Evolutionary conservation across 768 basidiomycete species (phyloP).

Genomic region (Trametes cubensis): DNA sequence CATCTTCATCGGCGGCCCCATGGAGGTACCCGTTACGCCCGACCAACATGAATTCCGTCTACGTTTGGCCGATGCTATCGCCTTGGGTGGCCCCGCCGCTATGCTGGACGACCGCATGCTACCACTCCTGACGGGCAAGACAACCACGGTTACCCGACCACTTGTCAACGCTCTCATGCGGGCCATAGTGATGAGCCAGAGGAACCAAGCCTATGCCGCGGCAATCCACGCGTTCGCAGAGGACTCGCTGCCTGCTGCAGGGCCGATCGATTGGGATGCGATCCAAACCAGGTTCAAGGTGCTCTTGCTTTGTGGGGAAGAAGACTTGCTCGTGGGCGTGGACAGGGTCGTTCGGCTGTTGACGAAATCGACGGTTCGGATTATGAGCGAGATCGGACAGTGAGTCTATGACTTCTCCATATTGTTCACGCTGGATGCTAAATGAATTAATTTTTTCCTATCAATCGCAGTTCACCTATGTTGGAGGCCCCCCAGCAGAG

Average conservation of each 20-base stretch:
- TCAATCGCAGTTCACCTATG: no score
- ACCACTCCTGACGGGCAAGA: not conserved
- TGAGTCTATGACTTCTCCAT: not conserved
- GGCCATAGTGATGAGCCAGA: not conserved
- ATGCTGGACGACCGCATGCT: not conserved
- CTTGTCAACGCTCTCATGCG: conserved; percentile 5
- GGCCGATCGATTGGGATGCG: conserved; percentile 2
- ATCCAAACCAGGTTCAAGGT: not conserved
- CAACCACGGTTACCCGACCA: not conserved
- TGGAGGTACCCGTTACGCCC: not conserved
- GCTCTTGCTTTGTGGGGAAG: conserved; percentile 3
- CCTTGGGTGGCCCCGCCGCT: not conserved
- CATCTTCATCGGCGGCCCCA: not conserved
- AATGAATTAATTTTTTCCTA: no score
- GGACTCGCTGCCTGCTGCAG: not conserved
- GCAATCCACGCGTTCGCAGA: not conserved
- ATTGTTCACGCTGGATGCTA: no score
- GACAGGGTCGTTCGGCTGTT: not conserved
- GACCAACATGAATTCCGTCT: not conserved
- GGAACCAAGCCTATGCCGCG: not conserved
- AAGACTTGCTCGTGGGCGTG: not conserved
- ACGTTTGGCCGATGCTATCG: not conserved
- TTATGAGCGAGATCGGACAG: not conserved
- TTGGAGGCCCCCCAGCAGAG: no score
- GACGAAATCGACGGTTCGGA: not conserved